Evolutionary conservation across 2,329 filamentous ascomycete genomes (phyloP).

Genomic region (Neopestalotiopsis sp.): DNA sequence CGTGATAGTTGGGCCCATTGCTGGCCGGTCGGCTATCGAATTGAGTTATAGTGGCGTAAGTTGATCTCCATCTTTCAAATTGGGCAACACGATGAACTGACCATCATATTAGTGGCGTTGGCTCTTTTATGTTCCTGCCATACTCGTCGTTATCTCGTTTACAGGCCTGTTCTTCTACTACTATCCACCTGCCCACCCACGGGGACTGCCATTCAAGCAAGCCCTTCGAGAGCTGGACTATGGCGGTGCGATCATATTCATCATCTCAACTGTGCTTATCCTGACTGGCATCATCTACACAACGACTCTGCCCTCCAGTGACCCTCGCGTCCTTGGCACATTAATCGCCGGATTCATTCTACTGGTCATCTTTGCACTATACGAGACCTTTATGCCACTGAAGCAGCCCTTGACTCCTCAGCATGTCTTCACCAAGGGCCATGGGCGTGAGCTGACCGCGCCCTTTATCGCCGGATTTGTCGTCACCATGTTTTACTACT

Average conservation of each 20-base stretch:
- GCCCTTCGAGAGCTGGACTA: constrained; percentile 45
- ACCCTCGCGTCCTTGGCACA: constrained; percentile 43
- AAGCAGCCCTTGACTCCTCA: constrained; percentile 49
- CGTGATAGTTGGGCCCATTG: constrained; percentile 51
- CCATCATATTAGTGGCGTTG: constrained; percentile 43
- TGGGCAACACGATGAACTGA: too few species aligned
- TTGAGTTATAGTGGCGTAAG: constrained; percentile 31
- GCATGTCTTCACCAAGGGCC: constrained; percentile 48
- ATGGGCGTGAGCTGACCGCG: constrained; percentile 53
- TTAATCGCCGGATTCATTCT: constrained; percentile 41
- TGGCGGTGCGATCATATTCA: constrained; percentile 43
- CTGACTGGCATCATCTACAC: constrained; percentile 47
- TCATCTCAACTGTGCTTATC: constrained; percentile 40
- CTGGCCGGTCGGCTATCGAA: constrained; percentile 46
- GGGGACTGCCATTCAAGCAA: constrained; percentile 39
- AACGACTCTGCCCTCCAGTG: constrained; percentile 39
- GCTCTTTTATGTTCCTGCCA: constrained; percentile 50
- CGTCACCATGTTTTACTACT: constrained; percentile 59
- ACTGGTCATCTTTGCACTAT: constrained; percentile 43
- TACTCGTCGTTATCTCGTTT: constrained; percentile 49
- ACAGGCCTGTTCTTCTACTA: constrained; percentile 46
- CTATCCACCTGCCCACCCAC: constrained; percentile 38
- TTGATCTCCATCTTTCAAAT: too few species aligned
- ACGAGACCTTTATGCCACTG: constrained; percentile 43
- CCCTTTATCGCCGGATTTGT: constrained; percentile 50